A percentile compares a stretch with the other conserved stretches of the same genome.
phyloP scores from a whole-genome alignment of 2,329 filamentous ascomycete species.

The Lasiodiplodia citricola region DNA sequence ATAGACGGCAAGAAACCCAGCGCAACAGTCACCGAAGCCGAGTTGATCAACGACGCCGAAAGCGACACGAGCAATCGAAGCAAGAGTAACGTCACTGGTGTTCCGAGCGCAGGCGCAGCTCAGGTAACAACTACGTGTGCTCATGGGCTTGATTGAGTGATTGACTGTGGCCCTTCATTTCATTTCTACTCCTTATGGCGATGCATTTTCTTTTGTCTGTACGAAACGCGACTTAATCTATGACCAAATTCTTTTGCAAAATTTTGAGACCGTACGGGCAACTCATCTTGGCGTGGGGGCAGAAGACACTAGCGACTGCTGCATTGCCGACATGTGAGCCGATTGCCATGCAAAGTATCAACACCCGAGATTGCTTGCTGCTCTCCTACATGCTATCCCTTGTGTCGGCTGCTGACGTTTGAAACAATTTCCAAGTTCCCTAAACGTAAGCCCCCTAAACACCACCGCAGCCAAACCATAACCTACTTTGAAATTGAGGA shows the following conservation, averaged over 20 bases:
- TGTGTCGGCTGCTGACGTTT: neutral
- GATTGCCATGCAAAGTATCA: neutral
- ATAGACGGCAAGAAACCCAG: neutral
- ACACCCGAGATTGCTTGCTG: neutral
- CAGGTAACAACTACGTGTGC: slow-evolving; percentile 14
- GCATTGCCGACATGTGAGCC: neutral
- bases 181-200: neutral
- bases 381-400: neutral
- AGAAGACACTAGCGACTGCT: neutral
- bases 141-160: neutral
- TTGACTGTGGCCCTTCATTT: neutral
- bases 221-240: neutral
- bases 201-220: neutral
- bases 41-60: slow-evolving; percentile 9
- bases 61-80: slow-evolving; percentile 10
- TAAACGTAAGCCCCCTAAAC: neutral
- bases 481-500: neutral
- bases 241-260: neutral
- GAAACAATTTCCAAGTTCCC: neutral
- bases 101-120: neutral
- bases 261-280: too few species aligned
- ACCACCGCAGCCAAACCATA: neutral
- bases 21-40: neutral
- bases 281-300: neutral
- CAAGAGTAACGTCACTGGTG: neutral